These are phyloP conservation scores for Didymella segeticola DNA, from an alignment of 2,329 filamentous ascomycete species.

Conservation along the genomic window DNA sequence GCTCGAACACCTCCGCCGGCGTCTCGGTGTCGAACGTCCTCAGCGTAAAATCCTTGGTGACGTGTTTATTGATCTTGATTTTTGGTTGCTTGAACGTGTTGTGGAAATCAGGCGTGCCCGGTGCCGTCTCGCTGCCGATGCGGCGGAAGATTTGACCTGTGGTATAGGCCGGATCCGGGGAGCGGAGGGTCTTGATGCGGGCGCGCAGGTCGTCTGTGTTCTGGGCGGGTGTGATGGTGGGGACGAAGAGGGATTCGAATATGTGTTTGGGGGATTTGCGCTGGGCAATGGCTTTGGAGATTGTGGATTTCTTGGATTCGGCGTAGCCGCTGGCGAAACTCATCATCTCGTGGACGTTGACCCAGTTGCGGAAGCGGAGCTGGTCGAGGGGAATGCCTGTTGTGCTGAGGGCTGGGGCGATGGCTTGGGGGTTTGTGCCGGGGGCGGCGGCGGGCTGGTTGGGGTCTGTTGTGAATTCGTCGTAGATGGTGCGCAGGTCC, in stretches of 20 bases:
- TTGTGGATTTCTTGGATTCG: not conserved
- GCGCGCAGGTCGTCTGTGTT: not conserved
- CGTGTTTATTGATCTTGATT: slow-evolving; percentile 13
- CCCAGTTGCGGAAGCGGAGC: slow-evolving; percentile 60
- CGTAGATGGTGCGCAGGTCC: slow-evolving; percentile 51
- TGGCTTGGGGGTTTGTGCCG: slow-evolving; percentile 9
- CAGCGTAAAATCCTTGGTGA: not conserved
- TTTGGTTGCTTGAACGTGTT: not conserved
- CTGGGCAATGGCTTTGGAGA: slow-evolving; percentile 21
- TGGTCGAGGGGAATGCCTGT: slow-evolving; percentile 54
- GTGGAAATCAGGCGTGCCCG: not conserved
- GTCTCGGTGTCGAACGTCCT: not conserved
- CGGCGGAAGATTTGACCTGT: slow-evolving; percentile 10
- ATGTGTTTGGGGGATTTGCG: slow-evolving; percentile 7
- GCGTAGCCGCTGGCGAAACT: slow-evolving; percentile 42
- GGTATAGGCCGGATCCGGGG: not conserved
- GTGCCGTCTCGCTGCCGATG: not conserved
- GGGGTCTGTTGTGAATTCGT: slow-evolving; percentile 53
- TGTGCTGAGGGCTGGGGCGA: slow-evolving; percentile 27
- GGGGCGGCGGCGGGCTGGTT: slow-evolving; percentile 32
- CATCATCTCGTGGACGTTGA: slow-evolving; percentile 55
- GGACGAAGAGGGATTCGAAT: not conserved
- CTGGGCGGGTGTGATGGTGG: not conserved
- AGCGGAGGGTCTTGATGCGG: slow-evolving; percentile 2
- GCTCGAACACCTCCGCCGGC: not conserved